Evolutionary conservation across 1,139 yeast genomes (phyloP), one percentile per base, ranked within the genome.

Genomic region (Pichia sp.): DNA sequence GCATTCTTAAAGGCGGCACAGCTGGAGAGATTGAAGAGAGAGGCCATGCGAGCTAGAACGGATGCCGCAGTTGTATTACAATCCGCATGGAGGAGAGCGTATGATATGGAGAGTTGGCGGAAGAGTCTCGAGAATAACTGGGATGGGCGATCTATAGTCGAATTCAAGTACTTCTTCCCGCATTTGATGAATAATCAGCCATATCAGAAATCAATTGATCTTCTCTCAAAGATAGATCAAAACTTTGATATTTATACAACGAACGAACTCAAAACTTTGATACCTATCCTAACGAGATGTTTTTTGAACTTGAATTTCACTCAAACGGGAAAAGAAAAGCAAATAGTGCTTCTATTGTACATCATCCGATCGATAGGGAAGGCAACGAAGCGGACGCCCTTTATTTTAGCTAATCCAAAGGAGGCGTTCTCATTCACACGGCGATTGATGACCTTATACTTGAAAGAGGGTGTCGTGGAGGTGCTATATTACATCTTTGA

Each of bases 21-120:
- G 47, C 60, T 62, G 28, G 88, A 84, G 45, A 66, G 97, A 24
- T 70, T 67, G 42, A 70, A 69, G 41, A 66, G 96, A 40, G 87
- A 84, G 42, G 56, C 60, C 32, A 67, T 62, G 20, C 67, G 85
- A 23, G 56, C 59, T 13, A 67, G 66, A 38, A 72, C 67, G 28
- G 62, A 57, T 27, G 71, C 82, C 3, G 77, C 77, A 0, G 41
- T 54, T 2, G 41, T 56, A 7, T 57, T 88, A 24, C 93, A 83
- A 50, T 49, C 59, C 9, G 49, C 62, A 14, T 59, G 75, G 5
- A 55, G 72, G 30, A 52, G 64, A 24, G 62, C 62, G 41, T 7
- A 45, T 5, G 62, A 59, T 10, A 34, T 47, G 12, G 10, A 20
- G n/a, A 22, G 21, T 5, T 34, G 45, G 31, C 39, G 46, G 22